A percentile compares a stretch with the other conserved stretches of the same genome.
Conservation (phyloP, 78 protist species). For the Tieghemostelium lacteum region DNA sequence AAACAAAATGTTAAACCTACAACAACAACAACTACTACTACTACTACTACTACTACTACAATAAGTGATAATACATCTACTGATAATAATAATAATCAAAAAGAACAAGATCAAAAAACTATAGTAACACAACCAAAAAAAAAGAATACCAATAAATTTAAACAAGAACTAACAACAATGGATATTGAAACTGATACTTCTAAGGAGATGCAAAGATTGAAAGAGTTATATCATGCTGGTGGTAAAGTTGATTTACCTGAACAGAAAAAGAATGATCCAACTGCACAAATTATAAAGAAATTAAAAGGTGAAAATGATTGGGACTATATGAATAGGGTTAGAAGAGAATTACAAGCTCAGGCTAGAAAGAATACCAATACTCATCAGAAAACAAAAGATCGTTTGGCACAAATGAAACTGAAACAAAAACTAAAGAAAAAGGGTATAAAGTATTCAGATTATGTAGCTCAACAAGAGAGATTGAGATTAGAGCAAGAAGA, state of each 20-base stretch:
- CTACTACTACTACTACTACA: not conserved
- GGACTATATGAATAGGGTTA: conserved; percentile 2
- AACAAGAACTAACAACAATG: not conserved
- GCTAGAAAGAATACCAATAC: conserved; percentile 23
- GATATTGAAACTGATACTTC: conserved; percentile 10
- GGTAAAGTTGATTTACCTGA: conserved; percentile 11
- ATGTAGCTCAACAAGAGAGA: conserved; percentile 40
- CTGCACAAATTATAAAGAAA: conserved; percentile 4
- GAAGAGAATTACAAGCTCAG: conserved; percentile 16
- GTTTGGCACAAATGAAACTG: conserved; percentile 13
- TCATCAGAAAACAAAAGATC: conserved; percentile 54
- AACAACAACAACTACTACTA: not conserved
- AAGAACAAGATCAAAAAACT: not conserved
- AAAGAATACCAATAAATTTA: not conserved
- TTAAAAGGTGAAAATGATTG: conserved; percentile 11
- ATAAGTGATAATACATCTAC: not conserved
- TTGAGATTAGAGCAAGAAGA: conserved; percentile 38
- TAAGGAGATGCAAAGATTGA: conserved; percentile 21
- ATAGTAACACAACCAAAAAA: not conserved
- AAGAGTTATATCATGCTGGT: not conserved
- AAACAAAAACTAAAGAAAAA: conserved; percentile 36
- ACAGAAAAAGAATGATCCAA: not conserved
- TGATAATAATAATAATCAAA: not conserved
- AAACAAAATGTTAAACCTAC: not conserved
- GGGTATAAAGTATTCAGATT: conserved; percentile 1